These are phyloP conservation scores for Lablab purpureus DNA, from an alignment of 306 rosid genomes.

Conservation along the genomic window DNA sequence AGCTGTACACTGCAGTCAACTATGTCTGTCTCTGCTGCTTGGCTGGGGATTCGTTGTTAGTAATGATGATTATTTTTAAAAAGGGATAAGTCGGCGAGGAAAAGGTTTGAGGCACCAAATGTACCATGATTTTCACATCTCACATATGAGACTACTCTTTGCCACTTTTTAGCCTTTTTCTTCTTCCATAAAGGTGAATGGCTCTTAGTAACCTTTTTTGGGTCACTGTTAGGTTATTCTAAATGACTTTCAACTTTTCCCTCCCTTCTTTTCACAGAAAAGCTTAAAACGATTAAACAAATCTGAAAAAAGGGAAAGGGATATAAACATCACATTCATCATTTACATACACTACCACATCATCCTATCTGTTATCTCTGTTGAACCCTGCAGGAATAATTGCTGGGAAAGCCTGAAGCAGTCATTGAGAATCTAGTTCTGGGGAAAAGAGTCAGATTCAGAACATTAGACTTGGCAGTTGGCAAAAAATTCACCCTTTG, in stretches of 20 bases:
- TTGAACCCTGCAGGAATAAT: conserved; percentile 42
- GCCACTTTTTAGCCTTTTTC: conserved; percentile 28
- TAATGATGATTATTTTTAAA: conserved; percentile 12
- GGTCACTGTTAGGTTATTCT: conserved; percentile 40
- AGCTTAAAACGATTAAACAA: not conserved
- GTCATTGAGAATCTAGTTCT: conserved; percentile 46
- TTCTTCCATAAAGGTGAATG: conserved; percentile 29
- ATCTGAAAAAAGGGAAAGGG: conserved; percentile 7
- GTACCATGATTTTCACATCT: conserved; percentile 36
- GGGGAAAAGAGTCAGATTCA: conserved; percentile 35
- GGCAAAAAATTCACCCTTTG: not conserved
- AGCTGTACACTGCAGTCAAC: conserved; percentile 22
- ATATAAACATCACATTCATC: conserved; percentile 20
- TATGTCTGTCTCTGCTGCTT: not conserved
- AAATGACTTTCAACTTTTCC: conserved; percentile 40
- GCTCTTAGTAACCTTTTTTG: conserved; percentile 33
- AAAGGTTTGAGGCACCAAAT: conserved; percentile 28
- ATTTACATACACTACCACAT: conserved; percentile 36
- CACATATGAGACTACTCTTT: conserved; percentile 34
- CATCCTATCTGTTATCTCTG: conserved; percentile 46
- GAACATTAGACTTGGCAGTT: conserved; percentile 10
- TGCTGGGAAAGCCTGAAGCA: conserved; percentile 45
- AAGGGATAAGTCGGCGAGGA: conserved; percentile 20
- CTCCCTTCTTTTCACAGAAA: conserved; percentile 35
- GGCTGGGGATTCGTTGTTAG: conserved; percentile 28